Evolutionary conservation across 768 basidiomycete species (phyloP), one percentile per base, ranked within the genome.

Genomic region (Antrodiella citrinella): DNA sequence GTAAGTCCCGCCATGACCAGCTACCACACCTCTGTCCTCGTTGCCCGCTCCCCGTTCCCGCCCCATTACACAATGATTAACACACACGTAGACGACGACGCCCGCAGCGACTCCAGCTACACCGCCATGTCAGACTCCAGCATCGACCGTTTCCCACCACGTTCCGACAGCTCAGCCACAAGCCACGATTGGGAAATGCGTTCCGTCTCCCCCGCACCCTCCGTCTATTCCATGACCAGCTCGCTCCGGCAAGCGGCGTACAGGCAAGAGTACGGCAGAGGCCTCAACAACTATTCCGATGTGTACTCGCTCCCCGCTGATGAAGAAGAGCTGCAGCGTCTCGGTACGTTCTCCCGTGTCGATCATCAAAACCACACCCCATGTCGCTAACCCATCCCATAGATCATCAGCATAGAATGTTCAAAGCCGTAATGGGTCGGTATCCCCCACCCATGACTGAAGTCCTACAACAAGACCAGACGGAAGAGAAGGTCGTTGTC

Each of bases 241-340:
- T 83, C 83, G 0, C 56, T 86, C 43, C 77, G 75, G 21, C 76
- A 73, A 13, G 71, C 75, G 26, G 74, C 79, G 1, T 81, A 80
- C 65, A 75, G 72, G 48, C 73, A 80, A 23, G 84, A 88, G 59
- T 82, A 78, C 51, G 87, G 86, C 0, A 72, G 87, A 39, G 75
- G 71, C 25, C 62, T 90, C 41, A 89, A 89, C 67, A 87, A 80
- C 54, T 84, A 84, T 55, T 89, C 87, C 1, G 84, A 89, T 42
- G 74, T 90, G 1, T 91, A 91, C 59, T 75, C 76, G 40, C 69
- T 91, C 22, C 85, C 88, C 11, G 88, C 86, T 22, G 88, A 90
- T 54, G 82, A 84, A 5, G 84, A 87, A 57, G 88, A 90, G 55
- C 66, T 86, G 21, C 73, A 79, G 25, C 76, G 86, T 51, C 74